Base-by-base conservation (phyloP, 768 basidiomycete genomes). In the Boletellus sp. region DNA sequence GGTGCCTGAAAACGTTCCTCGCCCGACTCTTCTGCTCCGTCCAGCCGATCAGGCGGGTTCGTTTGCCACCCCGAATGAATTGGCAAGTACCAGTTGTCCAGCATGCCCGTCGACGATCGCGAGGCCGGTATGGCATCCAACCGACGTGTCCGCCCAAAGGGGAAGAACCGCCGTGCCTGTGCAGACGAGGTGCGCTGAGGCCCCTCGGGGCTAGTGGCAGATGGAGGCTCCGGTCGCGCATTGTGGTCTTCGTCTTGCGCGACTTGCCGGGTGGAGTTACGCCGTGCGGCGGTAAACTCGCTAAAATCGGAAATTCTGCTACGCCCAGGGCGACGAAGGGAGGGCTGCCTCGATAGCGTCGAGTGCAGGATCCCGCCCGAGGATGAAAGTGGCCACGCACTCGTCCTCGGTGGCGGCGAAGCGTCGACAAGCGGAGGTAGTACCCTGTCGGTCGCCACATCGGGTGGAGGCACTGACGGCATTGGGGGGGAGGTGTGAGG, bases 271-370 rank as follows among this genome's bases (percentile, higher is more conserved):
- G 65, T 78, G 5, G 72, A 69, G 16, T 78, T 78, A 45, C 87
- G 78, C 26, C 87, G 80, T 12, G 80, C 81, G 20, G 78, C 65
- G 0, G 86, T 84, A 54, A 85, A 88, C 23, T 89, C 87, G 59
- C 76, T 82, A 64, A 90, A 88, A 54, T 89, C 86, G 13, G 79
- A 73, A 13, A 79, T 73, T 31, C 85, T 72, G 24, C 76, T 75
- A 5, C 76, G 73, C 28, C 70, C 58, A 2, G 80, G 73, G 20
- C 84, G 84, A 23, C 85, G 84, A 41, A 85, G 72, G 19, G 83
- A 80, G 0, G 79, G 67, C 52, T 84, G 82, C 31, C 86, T 80
- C 16, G 74, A 69, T 16, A 85, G 67, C 6, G 65, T 60, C 10
- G 69, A 55, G 32, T 67, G 66, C 31, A 58, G 12, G 19, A 58